phyloP scores from a whole-genome alignment of 805 yeast species.

The Hemisphaericaspora nanyangensis region DNA sequence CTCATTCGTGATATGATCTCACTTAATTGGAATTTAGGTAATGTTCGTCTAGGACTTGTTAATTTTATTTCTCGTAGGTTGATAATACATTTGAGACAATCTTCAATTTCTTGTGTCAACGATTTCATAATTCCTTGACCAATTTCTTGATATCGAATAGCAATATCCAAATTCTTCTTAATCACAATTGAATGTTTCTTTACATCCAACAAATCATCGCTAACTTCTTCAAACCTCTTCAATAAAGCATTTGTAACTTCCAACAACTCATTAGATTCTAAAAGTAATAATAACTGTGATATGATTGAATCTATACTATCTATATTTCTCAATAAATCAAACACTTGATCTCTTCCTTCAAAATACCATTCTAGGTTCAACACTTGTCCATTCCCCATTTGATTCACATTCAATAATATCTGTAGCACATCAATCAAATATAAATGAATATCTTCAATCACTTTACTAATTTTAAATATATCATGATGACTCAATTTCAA shows the following conservation, averaged over 20 bases:
- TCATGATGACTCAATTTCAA: slow-evolving; percentile 19
- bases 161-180: slow-evolving; percentile 23
- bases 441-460: slow-evolving; percentile 23
- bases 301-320: slow-evolving; percentile 23
- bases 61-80: slow-evolving; percentile 16
- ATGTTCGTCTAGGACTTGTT: slow-evolving; percentile 14
- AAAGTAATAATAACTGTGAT: slow-evolving; percentile 16
- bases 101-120: slow-evolving; percentile 23
- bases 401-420: slow-evolving; percentile 11
- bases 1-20: slow-evolving; percentile 21
- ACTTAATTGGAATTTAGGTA: slow-evolving; percentile 16
- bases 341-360: slow-evolving; percentile 19
- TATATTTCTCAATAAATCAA: slow-evolving; percentile 15
- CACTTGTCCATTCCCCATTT: background rate
- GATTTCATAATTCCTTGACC: slow-evolving; percentile 20
- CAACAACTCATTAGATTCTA: slow-evolving; percentile 10
- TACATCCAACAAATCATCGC: slow-evolving; percentile 23
- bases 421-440: slow-evolving; percentile 19
- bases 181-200: slow-evolving; percentile 16
- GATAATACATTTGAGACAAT: slow-evolving; percentile 16
- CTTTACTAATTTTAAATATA: slow-evolving; percentile 22
- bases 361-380: slow-evolving; percentile 21
- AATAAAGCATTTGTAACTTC: slow-evolving; percentile 12
- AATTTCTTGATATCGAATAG: slow-evolving; percentile 25
- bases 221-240: slow-evolving; percentile 22